A percentile compares a stretch with the other conserved stretches of the same genome.
Evolutionary conservation across 2,329 filamentous ascomycete genomes (phyloP).

Genomic region (Fusarium sp.): DNA sequence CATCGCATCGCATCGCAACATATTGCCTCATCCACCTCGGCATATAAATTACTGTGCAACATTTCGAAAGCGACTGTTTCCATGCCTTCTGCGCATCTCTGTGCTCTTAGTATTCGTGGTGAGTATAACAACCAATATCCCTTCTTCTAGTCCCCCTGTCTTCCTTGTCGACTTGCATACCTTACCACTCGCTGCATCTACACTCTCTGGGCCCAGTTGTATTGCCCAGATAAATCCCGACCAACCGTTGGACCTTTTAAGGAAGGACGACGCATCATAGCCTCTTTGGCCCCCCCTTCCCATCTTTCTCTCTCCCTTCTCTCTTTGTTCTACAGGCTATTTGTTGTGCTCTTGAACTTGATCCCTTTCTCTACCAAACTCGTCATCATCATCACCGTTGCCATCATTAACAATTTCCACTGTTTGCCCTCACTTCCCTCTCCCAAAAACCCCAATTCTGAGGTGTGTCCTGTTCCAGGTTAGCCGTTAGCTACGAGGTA

Average conservation of each 20-base stretch:
- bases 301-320: not conserved
- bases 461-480: constrained; percentile 2
- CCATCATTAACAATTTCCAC: not conserved
- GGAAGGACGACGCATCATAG: constrained; percentile 41
- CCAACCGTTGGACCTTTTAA: constrained; percentile 25
- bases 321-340: constrained; percentile 34
- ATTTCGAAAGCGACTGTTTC: constrained; percentile 43
- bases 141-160: not conserved
- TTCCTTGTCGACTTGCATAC: constrained; percentile 23
- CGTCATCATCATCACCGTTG: not conserved
- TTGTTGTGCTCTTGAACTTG: constrained; percentile 3
- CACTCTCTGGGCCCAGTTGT: constrained; percentile 8
- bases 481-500: constrained; percentile 26
- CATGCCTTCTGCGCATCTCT: constrained; percentile 44
- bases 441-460: constrained; percentile 9
- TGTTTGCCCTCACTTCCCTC: constrained; percentile 13
- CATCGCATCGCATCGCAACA: constrained; percentile 8
- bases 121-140: constrained; percentile 29
- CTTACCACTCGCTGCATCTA: constrained; percentile 8
- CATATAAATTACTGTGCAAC: constrained; percentile 41
- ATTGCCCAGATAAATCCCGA: constrained; percentile 32
- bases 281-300: constrained; percentile 13
- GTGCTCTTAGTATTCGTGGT: constrained; percentile 43
- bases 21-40: constrained; percentile 10
- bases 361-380: not conserved